Conservation (phyloP, 1,284 basidiomycete species). For the Mrakiaceae sp. region DNA sequence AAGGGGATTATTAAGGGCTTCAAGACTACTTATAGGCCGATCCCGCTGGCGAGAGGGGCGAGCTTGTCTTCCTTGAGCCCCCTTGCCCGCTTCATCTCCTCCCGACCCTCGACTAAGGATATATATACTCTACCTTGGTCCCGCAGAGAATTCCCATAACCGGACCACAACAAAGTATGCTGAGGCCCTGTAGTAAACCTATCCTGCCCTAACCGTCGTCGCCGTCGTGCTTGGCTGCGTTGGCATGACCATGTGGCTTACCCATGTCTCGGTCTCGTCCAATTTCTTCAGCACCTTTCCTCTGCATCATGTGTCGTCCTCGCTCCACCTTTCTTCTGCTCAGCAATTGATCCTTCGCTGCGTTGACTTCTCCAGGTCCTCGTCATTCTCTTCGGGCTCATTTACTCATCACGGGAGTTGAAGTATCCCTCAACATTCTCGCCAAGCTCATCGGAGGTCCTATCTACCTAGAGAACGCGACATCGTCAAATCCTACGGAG, state of each 20-base stretch:
- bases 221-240: constrained; percentile 7
- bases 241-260: constrained; percentile 15
- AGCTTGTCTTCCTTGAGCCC: constrained; percentile 22
- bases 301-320: too few species aligned
- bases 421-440: constrained; percentile 21
- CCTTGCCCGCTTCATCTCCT: constrained; percentile 69
- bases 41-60: constrained; percentile 19
- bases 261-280: constrained; percentile 24
- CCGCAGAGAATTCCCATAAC: too few species aligned
- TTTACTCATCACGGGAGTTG: not conserved
- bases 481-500: constrained; percentile 25
- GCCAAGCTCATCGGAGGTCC: constrained; percentile 25
- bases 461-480: constrained; percentile 22
- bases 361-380: constrained; percentile 17
- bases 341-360: too few species aligned
- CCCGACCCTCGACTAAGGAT: too few species aligned
- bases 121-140: too few species aligned
- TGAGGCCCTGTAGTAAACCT: constrained; percentile 25
- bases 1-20: constrained; percentile 33
- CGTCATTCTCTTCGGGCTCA: constrained; percentile 20
- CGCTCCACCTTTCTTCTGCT: too few species aligned
- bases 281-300: not conserved
- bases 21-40: constrained; percentile 22
- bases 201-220: constrained; percentile 19
- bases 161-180: constrained; percentile 47